A percentile compares a stretch with the other conserved stretches of the same genome.
Evolutionary conservation across 2,329 filamentous ascomycete species (phyloP).

Genomic region (Colletotrichum tropicale): DNA sequence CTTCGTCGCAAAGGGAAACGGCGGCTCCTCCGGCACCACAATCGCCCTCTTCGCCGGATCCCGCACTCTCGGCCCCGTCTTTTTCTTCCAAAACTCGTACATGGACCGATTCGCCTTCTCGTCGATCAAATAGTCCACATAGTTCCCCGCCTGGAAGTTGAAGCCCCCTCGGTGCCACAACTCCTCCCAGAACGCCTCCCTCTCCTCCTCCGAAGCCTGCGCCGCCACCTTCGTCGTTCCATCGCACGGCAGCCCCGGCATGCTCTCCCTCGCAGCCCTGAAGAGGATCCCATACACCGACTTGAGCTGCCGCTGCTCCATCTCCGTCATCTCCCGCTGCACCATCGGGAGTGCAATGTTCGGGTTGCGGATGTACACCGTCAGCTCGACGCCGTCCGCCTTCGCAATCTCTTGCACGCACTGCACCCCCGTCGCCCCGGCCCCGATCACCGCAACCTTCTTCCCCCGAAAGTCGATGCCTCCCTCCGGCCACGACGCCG

Average conservation of each 20-base stretch:
- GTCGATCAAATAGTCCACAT: conserved; percentile 48
- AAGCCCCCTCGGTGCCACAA: conserved; percentile 53
- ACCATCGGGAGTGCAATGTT: conserved; percentile 64
- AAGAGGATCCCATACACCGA: conserved; percentile 44
- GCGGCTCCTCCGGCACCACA: conserved; percentile 49
- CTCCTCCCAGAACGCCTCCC: conserved; percentile 45
- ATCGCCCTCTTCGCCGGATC: conserved; percentile 48
- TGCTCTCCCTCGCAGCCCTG: conserved; percentile 45
- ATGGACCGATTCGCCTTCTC: conserved; percentile 44
- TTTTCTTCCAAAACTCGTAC: conserved; percentile 55
- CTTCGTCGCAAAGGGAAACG: conserved; percentile 51
- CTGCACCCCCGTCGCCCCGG: conserved; percentile 33
- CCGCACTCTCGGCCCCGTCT: conserved; percentile 45
- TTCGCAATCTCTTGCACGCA: conserved; percentile 37
- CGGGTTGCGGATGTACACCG: conserved; percentile 62
- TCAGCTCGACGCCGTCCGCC: conserved; percentile 31
- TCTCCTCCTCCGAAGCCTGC: conserved; percentile 43
- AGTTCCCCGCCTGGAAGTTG: conserved; percentile 47
- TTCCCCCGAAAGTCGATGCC: conserved; percentile 25
- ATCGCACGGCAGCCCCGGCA: conserved; percentile 57
- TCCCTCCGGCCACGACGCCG: conserved; percentile 28
- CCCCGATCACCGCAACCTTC: conserved; percentile 33
- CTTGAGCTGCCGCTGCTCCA: conserved; percentile 48
- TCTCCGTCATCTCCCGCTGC: conserved; percentile 45
- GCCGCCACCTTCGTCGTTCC: conserved; percentile 46